Base-by-base conservation (phyloP, 1,139 yeast genomes). In the Debaryomyces subglobosus region DNA sequence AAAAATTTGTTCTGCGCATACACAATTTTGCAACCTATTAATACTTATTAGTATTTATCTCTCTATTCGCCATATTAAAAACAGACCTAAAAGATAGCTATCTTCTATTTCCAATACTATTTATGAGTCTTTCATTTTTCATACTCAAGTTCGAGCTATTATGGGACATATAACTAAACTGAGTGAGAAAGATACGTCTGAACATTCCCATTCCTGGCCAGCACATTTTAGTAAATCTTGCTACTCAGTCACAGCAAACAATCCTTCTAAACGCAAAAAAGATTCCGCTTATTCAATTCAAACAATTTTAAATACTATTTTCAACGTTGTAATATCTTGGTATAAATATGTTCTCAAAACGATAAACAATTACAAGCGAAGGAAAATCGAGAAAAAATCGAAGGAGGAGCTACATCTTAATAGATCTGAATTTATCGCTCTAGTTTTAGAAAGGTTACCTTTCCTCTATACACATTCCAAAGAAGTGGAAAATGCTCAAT, bases 401-500 rank as follows among this genome's bases (percentile, higher is more conserved):
- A n/a, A 32, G n/a, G 39, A 42, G 16, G 47, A 47, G 5, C 16
- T 25, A 6, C 47, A 45, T 27, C 32, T 15, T 18, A 50, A 50
- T 29, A 38, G 39, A 39, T 39, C 43, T 10, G 50, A 44, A 38
- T 50, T 46, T 13, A 48, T 50, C 15, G 35, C 29, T 8, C 38
- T 39, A 9, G 61, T 52, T 21, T 42, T 58, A 5, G 44, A 51
- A 18, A 45, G 47, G 4, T 46, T 57, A 10, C 61, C 61, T n/a
- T 56, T 58, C 34, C 48, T 58, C 12, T 57, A 52, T 35, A 43
- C 37, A 13, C 43, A 44, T 10, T 52, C 57, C 4, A 36, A 12
- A 21, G 57, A 54, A 45, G 49, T 51, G 7, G 61, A 58, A 46
- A 47, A 56, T 8, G 55, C 48, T 30, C 53, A 52, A 2, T 58